These are phyloP conservation scores for Cutaneotrichosporon sp. DNA, from an alignment of 1,284 basidiomycete genomes.

Conservation along the genomic window DNA sequence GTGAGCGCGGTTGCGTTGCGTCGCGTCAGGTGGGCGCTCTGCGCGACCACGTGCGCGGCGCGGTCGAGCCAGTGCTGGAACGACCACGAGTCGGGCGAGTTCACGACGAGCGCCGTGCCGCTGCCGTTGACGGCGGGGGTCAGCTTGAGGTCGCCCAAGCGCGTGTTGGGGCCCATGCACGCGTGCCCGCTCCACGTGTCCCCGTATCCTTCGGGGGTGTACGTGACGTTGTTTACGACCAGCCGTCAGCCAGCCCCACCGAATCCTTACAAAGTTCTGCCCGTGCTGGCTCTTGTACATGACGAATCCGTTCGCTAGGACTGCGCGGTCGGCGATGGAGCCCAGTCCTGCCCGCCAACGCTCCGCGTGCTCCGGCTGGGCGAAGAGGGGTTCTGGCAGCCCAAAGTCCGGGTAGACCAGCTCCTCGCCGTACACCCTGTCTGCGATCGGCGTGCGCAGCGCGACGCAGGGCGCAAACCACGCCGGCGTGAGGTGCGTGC, in stretches of 20 bases:
- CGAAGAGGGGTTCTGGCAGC: neutral
- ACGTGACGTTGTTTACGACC: slow-evolving; percentile 3
- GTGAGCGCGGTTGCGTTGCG: neutral
- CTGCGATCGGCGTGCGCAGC: neutral
- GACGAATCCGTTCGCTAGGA: neutral
- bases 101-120: neutral
- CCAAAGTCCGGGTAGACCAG: slow-evolving; percentile 9
- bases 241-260: neutral
- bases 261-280: slow-evolving; percentile 12
- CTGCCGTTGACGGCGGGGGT: neutral
- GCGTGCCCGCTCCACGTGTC: neutral
- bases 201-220: neutral
- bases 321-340: neutral
- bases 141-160: neutral
- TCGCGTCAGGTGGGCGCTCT: neutral
- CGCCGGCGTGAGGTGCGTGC: slow-evolving; percentile 2
- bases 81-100: slow-evolving; percentile 12
- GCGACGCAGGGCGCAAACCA: slow-evolving; percentile 7
- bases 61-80: slow-evolving; percentile 15
- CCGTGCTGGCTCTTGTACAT: slow-evolving; percentile 7
- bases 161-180: neutral
- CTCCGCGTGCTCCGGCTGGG: neutral
- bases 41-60: slow-evolving; percentile 3
- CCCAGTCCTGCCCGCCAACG: neutral
- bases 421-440: slow-evolving; percentile 2